Percentiles rank a stretch among this genome's conserved stretches.
Evolutionary conservation across 129 eudicot species (phyloP).

Genomic region (Tanacetum coccineum): DNA sequence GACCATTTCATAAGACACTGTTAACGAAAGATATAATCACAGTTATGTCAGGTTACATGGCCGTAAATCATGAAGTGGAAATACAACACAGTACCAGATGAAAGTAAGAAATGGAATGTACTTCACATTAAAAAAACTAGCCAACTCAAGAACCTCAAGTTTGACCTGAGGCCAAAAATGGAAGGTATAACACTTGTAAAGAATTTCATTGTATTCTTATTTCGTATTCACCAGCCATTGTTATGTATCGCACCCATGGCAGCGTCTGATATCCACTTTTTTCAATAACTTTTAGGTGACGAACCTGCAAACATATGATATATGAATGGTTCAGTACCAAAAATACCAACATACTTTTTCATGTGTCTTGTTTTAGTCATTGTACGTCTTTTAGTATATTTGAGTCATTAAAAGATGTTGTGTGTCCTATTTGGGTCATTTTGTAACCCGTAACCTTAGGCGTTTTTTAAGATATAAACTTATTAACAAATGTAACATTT

Average conservation of each 20-base stretch:
- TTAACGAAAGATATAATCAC: no score
- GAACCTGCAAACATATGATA: constrained; percentile 39
- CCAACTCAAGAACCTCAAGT: background rate
- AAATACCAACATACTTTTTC: no score
- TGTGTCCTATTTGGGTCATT: no score
- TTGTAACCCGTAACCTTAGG: no score
- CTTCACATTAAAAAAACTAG: constrained; percentile 4
- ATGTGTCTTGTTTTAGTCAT: no score
- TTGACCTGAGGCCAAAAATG: background rate
- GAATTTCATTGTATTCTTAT: constrained; percentile 43
- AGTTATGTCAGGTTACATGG: constrained; percentile 23
- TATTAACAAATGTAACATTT: no score
- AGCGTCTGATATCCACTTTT: constrained; percentile 67
- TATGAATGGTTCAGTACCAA: background rate
- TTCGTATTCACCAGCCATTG: constrained; percentile 68
- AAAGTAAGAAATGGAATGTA: constrained; percentile 3
- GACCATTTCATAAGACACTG: no score
- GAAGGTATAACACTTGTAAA: background rate
- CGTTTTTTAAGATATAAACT: no score
- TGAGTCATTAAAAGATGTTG: no score
- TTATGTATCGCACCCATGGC: constrained; percentile 77
- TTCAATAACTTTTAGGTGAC: constrained; percentile 57
- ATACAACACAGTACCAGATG: background rate
- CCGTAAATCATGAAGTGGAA: background rate
- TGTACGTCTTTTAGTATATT: no score